phyloP scores from a whole-genome alignment of 768 basidiomycete genomes.

The Boletus bicolor region DNA sequence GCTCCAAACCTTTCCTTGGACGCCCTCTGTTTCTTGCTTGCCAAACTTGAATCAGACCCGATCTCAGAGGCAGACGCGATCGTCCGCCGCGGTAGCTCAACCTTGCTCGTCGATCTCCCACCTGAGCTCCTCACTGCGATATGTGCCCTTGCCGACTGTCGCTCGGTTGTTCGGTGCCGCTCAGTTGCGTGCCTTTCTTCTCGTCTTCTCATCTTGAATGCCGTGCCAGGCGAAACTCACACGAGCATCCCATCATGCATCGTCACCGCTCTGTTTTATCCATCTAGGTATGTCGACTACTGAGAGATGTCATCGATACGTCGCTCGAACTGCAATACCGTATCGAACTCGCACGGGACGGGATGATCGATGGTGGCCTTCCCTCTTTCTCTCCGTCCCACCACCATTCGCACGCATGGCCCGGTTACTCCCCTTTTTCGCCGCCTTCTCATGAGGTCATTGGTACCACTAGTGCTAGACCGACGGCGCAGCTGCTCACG shows the following conservation, averaged over 20 bases:
- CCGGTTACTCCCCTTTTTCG: too few species aligned
- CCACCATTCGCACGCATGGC: too few species aligned
- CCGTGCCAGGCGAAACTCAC: background rate
- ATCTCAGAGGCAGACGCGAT: too few species aligned
- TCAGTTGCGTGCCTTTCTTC: slow-evolving; percentile 2
- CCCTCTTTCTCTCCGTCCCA: too few species aligned
- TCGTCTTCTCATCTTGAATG: too few species aligned
- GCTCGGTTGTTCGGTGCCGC: slow-evolving; percentile 10
- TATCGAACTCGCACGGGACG: slow-evolving; percentile 39
- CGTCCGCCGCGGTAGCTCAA: background rate
- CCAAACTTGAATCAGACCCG: too few species aligned
- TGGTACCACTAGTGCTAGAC: too few species aligned
- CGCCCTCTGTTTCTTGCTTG: too few species aligned
- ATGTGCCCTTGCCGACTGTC: slow-evolving; percentile 9
- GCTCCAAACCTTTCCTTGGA: background rate
- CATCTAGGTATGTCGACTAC: slow-evolving; percentile 22
- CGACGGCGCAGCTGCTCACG: background rate
- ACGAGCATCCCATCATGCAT: background rate
- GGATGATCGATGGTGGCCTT: slow-evolving; percentile 28
- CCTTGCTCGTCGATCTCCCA: slow-evolving; percentile 12
- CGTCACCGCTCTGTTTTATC: background rate
- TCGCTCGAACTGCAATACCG: slow-evolving; percentile 36
- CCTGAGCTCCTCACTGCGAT: slow-evolving; percentile 10
- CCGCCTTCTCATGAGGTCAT: background rate
- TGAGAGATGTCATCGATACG: slow-evolving; percentile 20